Percentiles rank a stretch among this genome's conserved stretches.
These are phyloP conservation scores for Suillus luteus DNA, from an alignment of 768 basidiomycete species.

Conservation along the genomic window DNA sequence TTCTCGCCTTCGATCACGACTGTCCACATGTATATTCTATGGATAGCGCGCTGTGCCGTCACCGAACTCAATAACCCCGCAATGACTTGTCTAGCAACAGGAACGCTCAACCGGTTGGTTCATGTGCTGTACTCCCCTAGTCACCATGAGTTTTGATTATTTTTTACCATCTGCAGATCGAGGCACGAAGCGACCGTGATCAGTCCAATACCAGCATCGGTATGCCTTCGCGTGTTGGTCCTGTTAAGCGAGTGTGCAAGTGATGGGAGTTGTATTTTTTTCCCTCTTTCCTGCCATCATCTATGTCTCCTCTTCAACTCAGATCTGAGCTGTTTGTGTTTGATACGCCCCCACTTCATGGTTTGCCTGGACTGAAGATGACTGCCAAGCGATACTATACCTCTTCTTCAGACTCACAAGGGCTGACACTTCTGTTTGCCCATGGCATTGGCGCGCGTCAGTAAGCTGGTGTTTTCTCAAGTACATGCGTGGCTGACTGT, in stretches of 20 bases:
- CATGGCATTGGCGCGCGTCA: slow-evolving; percentile 51
- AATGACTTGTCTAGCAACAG: slow-evolving; percentile 5
- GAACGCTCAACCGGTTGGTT: neutral
- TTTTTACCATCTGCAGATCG: slow-evolving; percentile 1
- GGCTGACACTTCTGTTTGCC: slow-evolving; percentile 48
- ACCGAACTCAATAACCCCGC: neutral
- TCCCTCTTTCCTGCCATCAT: neutral
- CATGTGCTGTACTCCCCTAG: neutral
- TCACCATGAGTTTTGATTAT: neutral
- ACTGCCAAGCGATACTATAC: slow-evolving; percentile 47
- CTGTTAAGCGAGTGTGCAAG: neutral
- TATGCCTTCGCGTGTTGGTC: neutral
- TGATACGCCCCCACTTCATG: slow-evolving; percentile 11
- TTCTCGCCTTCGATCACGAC: neutral
- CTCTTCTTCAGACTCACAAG: slow-evolving; percentile 29
- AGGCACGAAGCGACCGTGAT: neutral
- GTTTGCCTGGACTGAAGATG: slow-evolving; percentile 37
- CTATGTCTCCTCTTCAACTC: slow-evolving; percentile 5
- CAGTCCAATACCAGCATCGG: neutral
- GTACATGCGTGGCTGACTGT: neutral
- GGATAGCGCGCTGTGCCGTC: neutral
- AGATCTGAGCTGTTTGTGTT: slow-evolving; percentile 10
- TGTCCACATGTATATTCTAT: neutral
- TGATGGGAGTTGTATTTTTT: neutral
- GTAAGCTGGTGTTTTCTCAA: slow-evolving; percentile 17